Percentiles rank a stretch among this genome's conserved stretches.
These are phyloP conservation scores for Viscum album DNA, from an alignment of 177 flowering plant species.

Conservation along the genomic window DNA sequence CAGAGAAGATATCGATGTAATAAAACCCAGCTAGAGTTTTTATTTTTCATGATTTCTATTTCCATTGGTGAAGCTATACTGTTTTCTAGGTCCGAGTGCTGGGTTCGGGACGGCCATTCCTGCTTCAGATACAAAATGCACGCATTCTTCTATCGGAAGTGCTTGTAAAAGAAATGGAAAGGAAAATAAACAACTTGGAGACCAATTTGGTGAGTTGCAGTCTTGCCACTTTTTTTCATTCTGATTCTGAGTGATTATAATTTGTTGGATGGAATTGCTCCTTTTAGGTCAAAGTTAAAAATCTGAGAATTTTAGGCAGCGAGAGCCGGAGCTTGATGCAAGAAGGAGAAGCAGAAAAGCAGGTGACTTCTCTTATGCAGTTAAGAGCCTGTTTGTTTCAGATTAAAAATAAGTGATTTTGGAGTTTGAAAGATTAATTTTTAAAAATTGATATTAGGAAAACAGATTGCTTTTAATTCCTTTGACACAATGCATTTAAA, in stretches of 20 bases:
- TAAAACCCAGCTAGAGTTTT: constrained; percentile 8
- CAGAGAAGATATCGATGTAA: constrained; percentile 98
- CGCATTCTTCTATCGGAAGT: constrained; percentile 47
- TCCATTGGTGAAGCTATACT: constrained; percentile 11
- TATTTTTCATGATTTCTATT: constrained; percentile 11
- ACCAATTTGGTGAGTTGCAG: constrained; percentile 47
- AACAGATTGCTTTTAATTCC: too few relatives aligned
- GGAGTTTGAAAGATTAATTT: too few relatives aligned
- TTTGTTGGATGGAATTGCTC: not conserved
- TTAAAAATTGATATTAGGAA: too few relatives aligned
- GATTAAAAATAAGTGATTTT: too few relatives aligned
- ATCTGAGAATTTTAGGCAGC: constrained; percentile 52
- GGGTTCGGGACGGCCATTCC: constrained; percentile 93
- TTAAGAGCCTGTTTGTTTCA: too few relatives aligned
- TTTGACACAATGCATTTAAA: too few relatives aligned
- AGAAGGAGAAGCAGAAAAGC: constrained; percentile 98
- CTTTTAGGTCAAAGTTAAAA: constrained; percentile 57
- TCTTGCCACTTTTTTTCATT: not conserved
- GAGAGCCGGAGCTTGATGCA: constrained; percentile 80
- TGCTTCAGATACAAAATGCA: constrained; percentile 81
- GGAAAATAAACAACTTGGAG: constrained; percentile 45
- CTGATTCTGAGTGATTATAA: not conserved
- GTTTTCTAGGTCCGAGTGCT: constrained; percentile 79
- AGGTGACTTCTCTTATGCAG: constrained; percentile 32
- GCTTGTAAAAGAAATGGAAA: constrained; percentile 39